Percentiles rank a stretch among this genome's conserved stretches.
These are phyloP conservation scores for Corymbia maculata DNA, from an alignment of 345 rosid genomes.

Conservation along the genomic window DNA sequence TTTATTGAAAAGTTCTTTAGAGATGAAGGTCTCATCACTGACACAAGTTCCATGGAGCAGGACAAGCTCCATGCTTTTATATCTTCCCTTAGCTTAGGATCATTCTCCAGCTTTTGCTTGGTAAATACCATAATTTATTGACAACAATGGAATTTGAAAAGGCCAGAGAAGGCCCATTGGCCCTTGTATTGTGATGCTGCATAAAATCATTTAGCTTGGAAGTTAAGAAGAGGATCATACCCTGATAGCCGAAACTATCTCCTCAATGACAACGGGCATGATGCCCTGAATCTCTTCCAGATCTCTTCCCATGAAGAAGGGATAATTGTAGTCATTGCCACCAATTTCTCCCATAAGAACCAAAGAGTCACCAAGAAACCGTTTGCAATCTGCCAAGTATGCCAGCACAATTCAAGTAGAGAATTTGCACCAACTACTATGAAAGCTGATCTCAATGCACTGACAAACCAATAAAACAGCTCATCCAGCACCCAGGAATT, in stretches of 20 bases:
- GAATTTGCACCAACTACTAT: background rate
- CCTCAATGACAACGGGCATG: slow-evolving; percentile 18
- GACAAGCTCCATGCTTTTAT: background rate
- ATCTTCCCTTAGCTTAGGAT: background rate
- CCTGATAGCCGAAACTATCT: slow-evolving; percentile 19
- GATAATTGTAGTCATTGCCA: slow-evolving; percentile 37
- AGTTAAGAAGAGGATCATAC: slow-evolving; percentile 5
- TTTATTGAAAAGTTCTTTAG: background rate
- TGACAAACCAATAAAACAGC: background rate
- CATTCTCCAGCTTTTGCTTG: background rate
- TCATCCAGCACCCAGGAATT: background rate
- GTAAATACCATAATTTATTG: background rate
- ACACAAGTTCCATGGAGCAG: background rate
- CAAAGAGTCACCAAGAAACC: slow-evolving; percentile 17
- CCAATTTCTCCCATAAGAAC: slow-evolving; percentile 54
- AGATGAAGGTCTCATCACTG: background rate
- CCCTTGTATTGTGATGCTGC: background rate
- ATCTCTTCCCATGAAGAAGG: slow-evolving; percentile 6
- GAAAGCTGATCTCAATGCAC: background rate
- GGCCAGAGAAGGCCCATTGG: background rate
- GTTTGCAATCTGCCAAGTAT: slow-evolving; percentile 16
- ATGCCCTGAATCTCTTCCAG: slow-evolving; percentile 6
- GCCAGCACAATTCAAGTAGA: background rate
- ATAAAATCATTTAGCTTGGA: background rate
- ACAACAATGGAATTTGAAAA: background rate